Conservation (phyloP, 768 basidiomycete species). For the Phlegmacium glaucopus region DNA sequence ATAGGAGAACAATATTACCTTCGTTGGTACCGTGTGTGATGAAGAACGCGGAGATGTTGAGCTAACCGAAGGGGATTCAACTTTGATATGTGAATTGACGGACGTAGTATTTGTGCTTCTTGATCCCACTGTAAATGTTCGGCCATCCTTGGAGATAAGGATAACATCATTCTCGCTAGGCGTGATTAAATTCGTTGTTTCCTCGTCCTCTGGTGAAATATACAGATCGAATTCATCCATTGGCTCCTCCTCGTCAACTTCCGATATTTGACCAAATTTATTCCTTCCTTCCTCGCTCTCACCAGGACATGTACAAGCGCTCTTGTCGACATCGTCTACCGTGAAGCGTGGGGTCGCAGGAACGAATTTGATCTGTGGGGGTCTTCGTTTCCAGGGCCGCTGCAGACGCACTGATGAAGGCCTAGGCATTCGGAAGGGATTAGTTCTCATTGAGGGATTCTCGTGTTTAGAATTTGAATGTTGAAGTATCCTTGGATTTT, state of each 20-base stretch:
- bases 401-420: no score
- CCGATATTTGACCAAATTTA: background rate
- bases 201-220: conserved; percentile 3
- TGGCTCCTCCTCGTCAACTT: conserved; percentile 1
- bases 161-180: conserved; percentile 1
- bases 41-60: conserved; percentile 4
- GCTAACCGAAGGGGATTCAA: conserved; percentile 13
- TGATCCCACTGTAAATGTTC: background rate
- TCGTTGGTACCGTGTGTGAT: background rate
- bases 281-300: background rate
- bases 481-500: no score
- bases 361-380: no score
- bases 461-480: no score
- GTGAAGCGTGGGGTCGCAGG: no score
- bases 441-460: no score
- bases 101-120: conserved; percentile 4
- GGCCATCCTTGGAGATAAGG: background rate
- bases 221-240: background rate
- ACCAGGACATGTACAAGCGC: no score
- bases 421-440: no score
- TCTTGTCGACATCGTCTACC: no score
- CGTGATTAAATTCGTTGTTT: conserved; percentile 8
- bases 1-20: background rate
- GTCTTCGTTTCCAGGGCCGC: no score
- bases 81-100: conserved; percentile 12